Base-by-base conservation (phyloP, 306 rosid species). In the Alnus rubra region DNA sequence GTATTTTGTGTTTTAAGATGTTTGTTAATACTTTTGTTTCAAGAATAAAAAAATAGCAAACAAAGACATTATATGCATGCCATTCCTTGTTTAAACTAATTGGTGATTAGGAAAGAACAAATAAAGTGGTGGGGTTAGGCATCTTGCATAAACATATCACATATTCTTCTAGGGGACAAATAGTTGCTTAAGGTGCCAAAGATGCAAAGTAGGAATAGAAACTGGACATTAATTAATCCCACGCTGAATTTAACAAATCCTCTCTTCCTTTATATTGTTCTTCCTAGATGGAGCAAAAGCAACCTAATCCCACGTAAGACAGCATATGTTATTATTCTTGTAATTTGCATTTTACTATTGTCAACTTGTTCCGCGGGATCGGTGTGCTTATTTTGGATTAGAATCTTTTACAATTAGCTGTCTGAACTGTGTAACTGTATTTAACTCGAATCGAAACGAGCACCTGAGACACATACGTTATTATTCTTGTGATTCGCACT, bases 91-190 rank as follows among this genome's bases (percentile, higher is more conserved):
- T 58, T 68, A 60, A 59, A 72, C 49, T 51, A 48, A 55, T 23
- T 59, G 63, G 30, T 1, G 72, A 67, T 15, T 18, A 37, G 14
- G 3, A 5, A 69, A 35, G 56, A 74, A 58, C 80, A 77, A 31
- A 55, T 44, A 81, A 48, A 55, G 74, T 47, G 81, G 72, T 60
- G 67, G 78, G 74, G 84, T 76, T 76, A 79, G 71, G 84, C 80
- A 87, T 84, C 82, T 31, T 45, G 44, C 16, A 48, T 47, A 59
- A 54, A 71, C 30, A 72, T 74, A 73, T 82, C 81, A 80, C 69
- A 70, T 82, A 84, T 84, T 79, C 87, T 82, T 86, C 69, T 63
- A 5, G 82, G 86, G 73, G 84, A 79, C 85, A 72, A 60, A 83
- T 75, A 82, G 80, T 85, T 86, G 83, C 74, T 82, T 84, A 74